Evolutionary conservation across 257 asterid species (phyloP).

Genomic region (Agastache rugosa): DNA sequence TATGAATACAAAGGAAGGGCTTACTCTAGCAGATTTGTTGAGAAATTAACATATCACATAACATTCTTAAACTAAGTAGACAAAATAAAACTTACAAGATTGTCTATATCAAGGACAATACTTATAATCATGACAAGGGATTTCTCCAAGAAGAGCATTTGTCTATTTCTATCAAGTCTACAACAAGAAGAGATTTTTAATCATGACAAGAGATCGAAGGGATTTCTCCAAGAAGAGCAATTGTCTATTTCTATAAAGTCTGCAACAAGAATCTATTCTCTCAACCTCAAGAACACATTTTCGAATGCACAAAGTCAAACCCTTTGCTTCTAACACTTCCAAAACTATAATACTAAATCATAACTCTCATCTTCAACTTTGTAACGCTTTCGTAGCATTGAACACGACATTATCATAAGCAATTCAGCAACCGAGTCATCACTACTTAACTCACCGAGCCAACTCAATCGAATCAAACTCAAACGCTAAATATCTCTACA

Average conservation of each 20-base stretch:
- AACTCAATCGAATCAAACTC: not conserved
- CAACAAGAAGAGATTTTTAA: too few relatives aligned
- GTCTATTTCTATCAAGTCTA: too few relatives aligned
- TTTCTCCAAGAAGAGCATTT: too few relatives aligned
- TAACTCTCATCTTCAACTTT: not conserved
- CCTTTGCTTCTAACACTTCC: not conserved
- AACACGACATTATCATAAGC: not conserved
- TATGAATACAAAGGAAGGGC: too few relatives aligned
- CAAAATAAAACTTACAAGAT: too few relatives aligned
- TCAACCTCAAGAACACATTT: not conserved
- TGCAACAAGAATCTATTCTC: not conserved
- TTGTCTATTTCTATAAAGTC: not conserved
- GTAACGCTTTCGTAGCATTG: not conserved
- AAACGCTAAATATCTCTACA: not conserved
- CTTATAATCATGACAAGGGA: too few relatives aligned
- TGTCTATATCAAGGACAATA: too few relatives aligned
- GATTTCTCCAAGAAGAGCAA: too few relatives aligned
- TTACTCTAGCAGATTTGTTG: too few relatives aligned
- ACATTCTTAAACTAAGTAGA: not conserved
- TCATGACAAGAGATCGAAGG: too few relatives aligned
- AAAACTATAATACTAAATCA: not conserved
- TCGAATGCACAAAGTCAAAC: not conserved
- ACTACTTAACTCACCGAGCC: slow-evolving; percentile 3
- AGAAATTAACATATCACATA: not conserved
- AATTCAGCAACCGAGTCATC: not conserved